Base-by-base conservation (phyloP, 768 basidiomycete species). In the Suillus discolor region DNA sequence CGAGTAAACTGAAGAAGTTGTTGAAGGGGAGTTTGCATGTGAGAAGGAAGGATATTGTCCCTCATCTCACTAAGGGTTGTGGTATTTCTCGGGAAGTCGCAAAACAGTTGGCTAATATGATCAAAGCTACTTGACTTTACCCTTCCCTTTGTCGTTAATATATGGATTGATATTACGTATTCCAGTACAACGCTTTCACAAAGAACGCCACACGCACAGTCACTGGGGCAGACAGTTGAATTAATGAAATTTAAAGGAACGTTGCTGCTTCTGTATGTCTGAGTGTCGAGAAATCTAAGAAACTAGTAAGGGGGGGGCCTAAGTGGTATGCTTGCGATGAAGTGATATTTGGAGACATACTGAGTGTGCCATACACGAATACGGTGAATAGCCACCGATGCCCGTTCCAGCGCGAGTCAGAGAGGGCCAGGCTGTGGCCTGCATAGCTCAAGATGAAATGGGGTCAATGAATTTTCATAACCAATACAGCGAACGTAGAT, bases 11-110 rank as follows among this genome's bases (percentile, higher is more conserved):
- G 69, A 63, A 12, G 60, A 57, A 45, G 36, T 62, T 77, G 12
- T 62, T 76, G 53, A 38, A 55, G 49, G 68, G 54, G 20, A 55
- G 13, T 25, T 18, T 1, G 47, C 62, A n/a, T 31, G 68, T 73
- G 6, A 73, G 65, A 36, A 66, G 51, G 60, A 73, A 36, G 61
- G 66, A 74, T 8, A 34, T 73, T 3, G 6, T 71, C 51, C 61
- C 64, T 45, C 62, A 70, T 39, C 66, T 75, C 62, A 69, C 61
- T 28, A n/a, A 63, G 18, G 76, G 74, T 20, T 77, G 75, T 55
- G 68, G 66, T 44, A 64, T 77, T 68, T 71, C 75, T 31, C 59
- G 62, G 15, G 75, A 73, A 6, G 73, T 71, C 1, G 75, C 75
- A 20, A 67, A 54, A 51, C 67, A 39, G 61, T 65, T 75, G 13